Evolutionary conservation across 2,329 filamentous ascomycete species (phyloP).

Genomic region (Graphiopsis chlorocephala): DNA sequence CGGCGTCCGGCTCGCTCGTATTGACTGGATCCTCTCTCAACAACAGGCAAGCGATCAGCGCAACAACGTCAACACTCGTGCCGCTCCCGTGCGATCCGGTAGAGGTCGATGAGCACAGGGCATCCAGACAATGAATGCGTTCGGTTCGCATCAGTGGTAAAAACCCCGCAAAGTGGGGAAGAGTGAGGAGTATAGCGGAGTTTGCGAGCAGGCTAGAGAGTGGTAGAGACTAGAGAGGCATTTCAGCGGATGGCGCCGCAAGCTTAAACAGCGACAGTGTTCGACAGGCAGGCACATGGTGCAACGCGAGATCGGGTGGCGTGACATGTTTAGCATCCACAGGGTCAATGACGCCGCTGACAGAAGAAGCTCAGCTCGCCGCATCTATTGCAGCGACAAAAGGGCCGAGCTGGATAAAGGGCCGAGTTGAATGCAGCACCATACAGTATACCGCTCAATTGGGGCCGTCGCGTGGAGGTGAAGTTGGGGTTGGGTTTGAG

Average conservation of each 20-base stretch:
- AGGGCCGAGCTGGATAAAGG: conserved; percentile 11
- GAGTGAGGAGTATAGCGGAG: not conserved
- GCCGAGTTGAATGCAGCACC: not conserved
- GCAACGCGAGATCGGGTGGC: not conserved
- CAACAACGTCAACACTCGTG: conserved; percentile 10
- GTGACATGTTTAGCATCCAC: not conserved
- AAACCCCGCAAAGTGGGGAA: conserved; percentile 15
- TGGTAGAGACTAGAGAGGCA: not conserved
- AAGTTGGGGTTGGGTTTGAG: conserved; percentile 12
- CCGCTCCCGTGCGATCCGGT: conserved; percentile 8
- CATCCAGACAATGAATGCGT: not conserved
- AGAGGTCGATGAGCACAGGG: not conserved
- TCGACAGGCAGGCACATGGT: not conserved
- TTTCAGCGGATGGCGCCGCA: conserved; percentile 7
- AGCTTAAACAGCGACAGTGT: conserved; percentile 1
- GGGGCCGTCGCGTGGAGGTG: not conserved
- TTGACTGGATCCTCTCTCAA: not conserved
- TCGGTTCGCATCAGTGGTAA: not conserved
- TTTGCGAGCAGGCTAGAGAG: not conserved
- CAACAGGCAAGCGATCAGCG: conserved; percentile 7
- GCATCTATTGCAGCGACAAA: conserved; percentile 8
- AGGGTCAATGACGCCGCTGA: not conserved
- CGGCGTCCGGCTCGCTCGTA: not conserved
- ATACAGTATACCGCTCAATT: not conserved
- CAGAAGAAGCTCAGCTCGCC: not conserved